phyloP scores from a whole-genome alignment of 495 filamentous ascomycete species.

The Hypoxylon trugodes region DNA sequence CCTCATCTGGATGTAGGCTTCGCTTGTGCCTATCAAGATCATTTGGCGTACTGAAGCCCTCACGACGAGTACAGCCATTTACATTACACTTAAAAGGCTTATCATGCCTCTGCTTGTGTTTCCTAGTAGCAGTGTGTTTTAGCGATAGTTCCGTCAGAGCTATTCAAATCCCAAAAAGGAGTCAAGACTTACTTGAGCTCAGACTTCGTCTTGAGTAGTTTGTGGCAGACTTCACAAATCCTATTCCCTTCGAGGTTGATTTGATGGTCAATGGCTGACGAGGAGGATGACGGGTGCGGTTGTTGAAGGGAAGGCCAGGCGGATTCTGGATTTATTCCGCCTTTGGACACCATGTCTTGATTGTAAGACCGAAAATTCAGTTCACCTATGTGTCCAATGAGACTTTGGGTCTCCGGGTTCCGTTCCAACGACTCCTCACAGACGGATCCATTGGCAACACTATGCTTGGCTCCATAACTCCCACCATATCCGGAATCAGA shows the following conservation, averaged over 20 bases:
- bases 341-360: conserved; percentile 23
- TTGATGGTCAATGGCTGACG: conserved; percentile 7
- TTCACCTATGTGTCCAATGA: conserved; percentile 43
- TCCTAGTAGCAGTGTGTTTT: conserved; percentile 59
- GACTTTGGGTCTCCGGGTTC: conserved; percentile 50
- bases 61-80: conserved; percentile 62
- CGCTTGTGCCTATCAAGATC: conserved; percentile 79
- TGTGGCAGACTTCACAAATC: conserved; percentile 47
- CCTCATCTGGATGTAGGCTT: conserved; percentile 66
- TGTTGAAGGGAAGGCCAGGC: conserved; percentile 27
- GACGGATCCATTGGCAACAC: conserved; percentile 58
- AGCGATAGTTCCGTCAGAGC: conserved; percentile 12
- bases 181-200: conserved; percentile 56
- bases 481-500: conserved; percentile 74
- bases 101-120: conserved; percentile 80
- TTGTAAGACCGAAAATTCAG: conserved; percentile 21
- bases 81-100: conserved; percentile 76
- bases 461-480: conserved; percentile 50
- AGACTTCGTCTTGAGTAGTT: conserved; percentile 56
- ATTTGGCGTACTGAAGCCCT: conserved; percentile 84
- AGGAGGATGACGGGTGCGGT: background rate
- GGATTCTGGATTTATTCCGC: conserved; percentile 16
- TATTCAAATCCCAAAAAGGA: background rate
- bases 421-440: conserved; percentile 50
- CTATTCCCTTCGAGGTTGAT: conserved; percentile 14